Evolutionary conservation across 345 rosid genomes (phyloP).

Genomic region (Clausena lansium): DNA sequence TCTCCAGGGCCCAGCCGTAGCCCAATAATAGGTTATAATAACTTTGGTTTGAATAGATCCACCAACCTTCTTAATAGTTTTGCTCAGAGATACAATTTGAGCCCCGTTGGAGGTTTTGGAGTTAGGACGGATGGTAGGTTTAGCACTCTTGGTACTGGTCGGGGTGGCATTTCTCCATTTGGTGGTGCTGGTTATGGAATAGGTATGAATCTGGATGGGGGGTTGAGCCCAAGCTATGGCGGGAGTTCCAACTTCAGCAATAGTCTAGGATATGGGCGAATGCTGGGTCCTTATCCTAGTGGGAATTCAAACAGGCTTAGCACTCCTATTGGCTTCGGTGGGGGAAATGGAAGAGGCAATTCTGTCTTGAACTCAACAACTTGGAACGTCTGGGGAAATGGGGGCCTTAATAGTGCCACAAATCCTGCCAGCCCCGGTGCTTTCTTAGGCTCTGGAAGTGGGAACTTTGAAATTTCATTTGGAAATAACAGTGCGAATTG

Average conservation of each 20-base stretch:
- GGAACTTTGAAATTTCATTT: slow-evolving; percentile 56
- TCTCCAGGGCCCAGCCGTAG: slow-evolving; percentile 67
- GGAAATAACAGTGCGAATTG: slow-evolving; percentile 74
- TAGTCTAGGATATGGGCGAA: slow-evolving; percentile 63
- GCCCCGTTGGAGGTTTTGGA: slow-evolving; percentile 53
- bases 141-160: slow-evolving; percentile 65
- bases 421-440: slow-evolving; percentile 46
- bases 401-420: slow-evolving; percentile 39
- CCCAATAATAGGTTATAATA: slow-evolving; percentile 64
- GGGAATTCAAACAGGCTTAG: slow-evolving; percentile 61
- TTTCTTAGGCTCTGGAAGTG: slow-evolving; percentile 48
- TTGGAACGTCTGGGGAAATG: slow-evolving; percentile 84
- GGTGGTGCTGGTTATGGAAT: slow-evolving; percentile 60
- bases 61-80: slow-evolving; percentile 67
- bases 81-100: slow-evolving; percentile 63
- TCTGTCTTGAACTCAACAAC: slow-evolving; percentile 54
- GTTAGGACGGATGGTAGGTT: slow-evolving; percentile 72
- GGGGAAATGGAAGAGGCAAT: slow-evolving; percentile 50
- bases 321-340: slow-evolving; percentile 66
- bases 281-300: slow-evolving; percentile 51
- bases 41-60: slow-evolving; percentile 60
- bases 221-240: slow-evolving; percentile 56
- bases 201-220: slow-evolving; percentile 68
- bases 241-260: slow-evolving; percentile 58
- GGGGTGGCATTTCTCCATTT: slow-evolving; percentile 60